Evolutionary conservation across 2,329 filamentous ascomycete species (phyloP).

Genomic region (Colletotrichum sp.): DNA sequence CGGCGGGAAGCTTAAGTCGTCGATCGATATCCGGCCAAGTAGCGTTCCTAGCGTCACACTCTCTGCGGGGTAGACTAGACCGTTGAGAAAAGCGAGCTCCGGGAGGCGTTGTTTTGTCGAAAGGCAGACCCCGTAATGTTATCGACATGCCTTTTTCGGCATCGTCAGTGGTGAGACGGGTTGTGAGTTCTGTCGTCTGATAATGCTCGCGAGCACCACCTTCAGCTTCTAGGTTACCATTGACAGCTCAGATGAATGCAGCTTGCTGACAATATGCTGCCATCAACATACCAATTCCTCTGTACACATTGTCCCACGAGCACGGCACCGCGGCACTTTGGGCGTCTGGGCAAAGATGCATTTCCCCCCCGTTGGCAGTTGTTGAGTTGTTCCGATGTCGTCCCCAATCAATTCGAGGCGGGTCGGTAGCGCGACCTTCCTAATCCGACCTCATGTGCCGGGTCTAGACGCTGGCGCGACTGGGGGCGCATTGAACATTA

Average conservation of each 20-base stretch:
- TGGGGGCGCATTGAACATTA: not conserved
- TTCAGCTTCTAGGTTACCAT: not conserved
- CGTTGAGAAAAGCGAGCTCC: not conserved
- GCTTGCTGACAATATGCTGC: not conserved
- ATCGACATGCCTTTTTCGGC: not conserved
- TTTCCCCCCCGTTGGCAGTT: not conserved
- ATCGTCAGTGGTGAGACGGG: not conserved
- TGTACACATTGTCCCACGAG: not conserved
- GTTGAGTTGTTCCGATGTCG: not conserved
- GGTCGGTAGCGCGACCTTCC: not conserved
- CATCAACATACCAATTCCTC: not conserved
- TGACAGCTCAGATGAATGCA: not conserved
- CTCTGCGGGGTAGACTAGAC: not conserved
- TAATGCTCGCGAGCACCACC: not conserved
- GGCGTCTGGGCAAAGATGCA: not conserved
- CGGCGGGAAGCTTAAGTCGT: slow-evolving; percentile 1
- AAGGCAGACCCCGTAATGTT: not conserved
- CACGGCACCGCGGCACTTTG: slow-evolving; percentile 3
- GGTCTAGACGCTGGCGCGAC: not conserved
- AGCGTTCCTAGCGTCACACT: not conserved
- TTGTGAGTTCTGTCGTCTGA: not conserved
- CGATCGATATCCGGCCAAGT: not conserved
- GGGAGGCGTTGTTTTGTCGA: not conserved
- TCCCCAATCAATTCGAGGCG: not conserved
- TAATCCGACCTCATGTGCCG: slow-evolving; percentile 7